Evolutionary conservation across 116 monocot species (phyloP).

Genomic region (Cymodocea nodosa): DNA sequence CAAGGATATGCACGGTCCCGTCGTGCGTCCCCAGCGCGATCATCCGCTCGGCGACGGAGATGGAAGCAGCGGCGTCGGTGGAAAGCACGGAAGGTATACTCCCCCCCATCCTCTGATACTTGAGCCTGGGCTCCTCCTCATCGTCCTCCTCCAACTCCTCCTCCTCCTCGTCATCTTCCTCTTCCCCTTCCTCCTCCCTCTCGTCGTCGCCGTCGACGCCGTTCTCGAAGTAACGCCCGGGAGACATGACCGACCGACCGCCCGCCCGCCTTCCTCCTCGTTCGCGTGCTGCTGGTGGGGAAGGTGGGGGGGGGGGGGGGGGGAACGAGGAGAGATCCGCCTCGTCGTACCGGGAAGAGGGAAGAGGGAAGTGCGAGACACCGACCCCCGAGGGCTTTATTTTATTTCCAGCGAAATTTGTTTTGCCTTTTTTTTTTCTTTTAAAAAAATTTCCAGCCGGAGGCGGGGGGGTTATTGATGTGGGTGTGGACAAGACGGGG

Average conservation of each 20-base stretch:
- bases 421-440: too few species aligned
- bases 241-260: slow-evolving; percentile 4
- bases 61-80: slow-evolving; percentile 65
- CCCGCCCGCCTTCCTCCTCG: slow-evolving; percentile 1
- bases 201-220: slow-evolving; percentile 71
- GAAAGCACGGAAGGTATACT: slow-evolving; percentile 75
- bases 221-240: slow-evolving; percentile 31
- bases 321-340: too few species aligned
- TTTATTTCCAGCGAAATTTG: too few species aligned
- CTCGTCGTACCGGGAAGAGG: too few species aligned
- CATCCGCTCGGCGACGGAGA: slow-evolving; percentile 88
- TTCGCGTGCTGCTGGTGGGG: too few species aligned
- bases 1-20: slow-evolving; percentile 89
- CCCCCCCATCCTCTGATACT: slow-evolving; percentile 97
- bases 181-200: slow-evolving; percentile 51
- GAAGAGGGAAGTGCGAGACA: too few species aligned
- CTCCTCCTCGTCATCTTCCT: slow-evolving; percentile 42
- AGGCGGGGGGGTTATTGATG: too few species aligned
- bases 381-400: too few species aligned
- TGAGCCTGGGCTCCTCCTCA: slow-evolving; percentile 87
- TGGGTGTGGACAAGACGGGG: too few species aligned
- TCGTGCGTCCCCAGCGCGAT: slow-evolving; percentile 96
- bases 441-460: too few species aligned
- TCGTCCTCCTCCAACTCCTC: slow-evolving; percentile 45
- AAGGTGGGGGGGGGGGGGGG: too few species aligned